Conservation (phyloP, 352 stramenopile genomes). For the Phytopythium delawarense region DNA sequence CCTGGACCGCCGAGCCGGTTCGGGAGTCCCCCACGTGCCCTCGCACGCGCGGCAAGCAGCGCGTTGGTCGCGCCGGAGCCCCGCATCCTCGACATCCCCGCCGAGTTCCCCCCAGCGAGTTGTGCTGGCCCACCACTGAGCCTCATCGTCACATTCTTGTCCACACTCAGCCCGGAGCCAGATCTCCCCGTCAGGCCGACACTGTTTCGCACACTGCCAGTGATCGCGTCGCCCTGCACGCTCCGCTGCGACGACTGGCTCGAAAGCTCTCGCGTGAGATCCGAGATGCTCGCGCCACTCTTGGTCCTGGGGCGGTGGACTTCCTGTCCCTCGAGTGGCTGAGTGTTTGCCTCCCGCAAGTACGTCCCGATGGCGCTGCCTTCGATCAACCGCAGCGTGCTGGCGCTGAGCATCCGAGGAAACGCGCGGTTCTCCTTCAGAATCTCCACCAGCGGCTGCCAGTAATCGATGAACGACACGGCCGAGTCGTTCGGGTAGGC, state of each 20-base stretch:
- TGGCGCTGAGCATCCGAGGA: constrained; percentile 40
- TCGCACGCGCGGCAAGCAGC: constrained; percentile 62
- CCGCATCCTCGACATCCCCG: constrained; percentile 31
- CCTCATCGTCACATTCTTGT: constrained; percentile 9
- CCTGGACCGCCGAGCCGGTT: constrained; percentile 46
- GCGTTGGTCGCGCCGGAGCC: constrained; percentile 58
- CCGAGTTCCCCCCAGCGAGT: constrained; percentile 13
- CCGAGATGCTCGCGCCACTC: constrained; percentile 32
- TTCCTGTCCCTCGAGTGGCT: constrained; percentile 22
- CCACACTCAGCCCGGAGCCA: background rate
- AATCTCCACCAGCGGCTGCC: constrained; percentile 35
- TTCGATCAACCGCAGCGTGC: constrained; percentile 39
- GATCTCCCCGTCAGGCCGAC: background rate
- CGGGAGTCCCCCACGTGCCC: constrained; percentile 53
- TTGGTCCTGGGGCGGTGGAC: constrained; percentile 28
- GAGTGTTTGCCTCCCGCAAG: constrained; percentile 52
- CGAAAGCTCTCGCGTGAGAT: constrained; percentile 43
- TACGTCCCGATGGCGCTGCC: constrained; percentile 45
- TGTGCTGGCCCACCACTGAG: constrained; percentile 6
- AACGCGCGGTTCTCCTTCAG: constrained; percentile 38
- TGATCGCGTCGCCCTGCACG: constrained; percentile 10
- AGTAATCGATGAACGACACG: constrained; percentile 61
- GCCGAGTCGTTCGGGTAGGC: constrained; percentile 45
- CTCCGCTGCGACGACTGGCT: constrained; percentile 45
- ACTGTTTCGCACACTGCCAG: background rate